These are phyloP conservation scores for Alternaria longipes DNA, from an alignment of 2,329 filamentous ascomycete genomes.

Conservation along the genomic window DNA sequence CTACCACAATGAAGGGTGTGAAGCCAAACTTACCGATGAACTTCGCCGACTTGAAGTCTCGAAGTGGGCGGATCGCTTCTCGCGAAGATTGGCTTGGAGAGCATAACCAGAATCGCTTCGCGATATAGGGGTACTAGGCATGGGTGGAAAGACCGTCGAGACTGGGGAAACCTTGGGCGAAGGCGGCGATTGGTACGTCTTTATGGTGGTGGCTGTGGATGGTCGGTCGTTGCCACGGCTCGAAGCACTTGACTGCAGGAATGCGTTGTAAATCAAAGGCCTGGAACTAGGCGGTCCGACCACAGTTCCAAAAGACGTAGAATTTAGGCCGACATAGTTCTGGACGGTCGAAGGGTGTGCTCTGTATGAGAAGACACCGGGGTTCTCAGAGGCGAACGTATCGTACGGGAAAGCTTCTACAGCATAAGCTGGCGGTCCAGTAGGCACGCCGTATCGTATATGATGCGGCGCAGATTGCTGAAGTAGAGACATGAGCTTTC, in stretches of 20 bases:
- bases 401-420: constrained; percentile 93
- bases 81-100: constrained; percentile 82
- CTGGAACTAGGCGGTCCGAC: constrained; percentile 62
- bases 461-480: constrained; percentile 92
- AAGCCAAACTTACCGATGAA: constrained; percentile 69
- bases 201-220: constrained; percentile 56
- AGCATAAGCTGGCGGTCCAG: constrained; percentile 91
- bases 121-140: constrained; percentile 81
- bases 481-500: constrained; percentile 87
- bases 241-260: constrained; percentile 77
- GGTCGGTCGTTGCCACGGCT: constrained; percentile 74
- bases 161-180: constrained; percentile 75
- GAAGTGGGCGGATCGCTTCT: constrained; percentile 95
- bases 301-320: constrained; percentile 81
- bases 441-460: constrained; percentile 81
- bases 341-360: constrained; percentile 77
- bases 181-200: constrained; percentile 60
- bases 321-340: constrained; percentile 89
- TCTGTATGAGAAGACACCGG: constrained; percentile 77
- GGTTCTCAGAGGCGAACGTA: constrained; percentile 86
- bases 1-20: constrained; percentile 13
- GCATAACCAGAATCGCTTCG: constrained; percentile 92
- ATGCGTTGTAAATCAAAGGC: constrained; percentile 87
- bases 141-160: constrained; percentile 78
- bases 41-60: constrained; percentile 83